These are phyloP conservation scores for Escallonia herrerae DNA, from an alignment of 129 eudicot genomes.

Conservation along the genomic window DNA sequence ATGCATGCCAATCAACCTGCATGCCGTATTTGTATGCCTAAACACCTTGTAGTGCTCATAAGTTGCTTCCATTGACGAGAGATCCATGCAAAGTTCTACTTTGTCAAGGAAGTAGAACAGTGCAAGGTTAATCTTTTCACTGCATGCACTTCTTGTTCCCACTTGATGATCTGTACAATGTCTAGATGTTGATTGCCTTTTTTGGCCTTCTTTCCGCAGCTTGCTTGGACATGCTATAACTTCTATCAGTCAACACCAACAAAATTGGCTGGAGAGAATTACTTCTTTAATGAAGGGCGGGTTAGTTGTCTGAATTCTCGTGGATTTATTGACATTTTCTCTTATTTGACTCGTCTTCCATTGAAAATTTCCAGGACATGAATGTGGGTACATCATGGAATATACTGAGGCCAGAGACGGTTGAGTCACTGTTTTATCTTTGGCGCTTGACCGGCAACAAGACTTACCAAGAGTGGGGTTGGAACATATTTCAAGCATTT, in stretches of 20 bases:
- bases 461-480: slow-evolving; percentile 99
- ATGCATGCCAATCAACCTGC: no score
- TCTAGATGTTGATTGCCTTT: slow-evolving; percentile 9
- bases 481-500: slow-evolving; percentile 98
- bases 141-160: neutral
- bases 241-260: slow-evolving; percentile 97
- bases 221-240: slow-evolving; percentile 99
- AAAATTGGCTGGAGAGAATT: slow-evolving; percentile 97
- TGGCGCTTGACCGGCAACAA: slow-evolving; percentile 98
- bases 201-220: slow-evolving; percentile 43
- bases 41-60: neutral
- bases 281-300: slow-evolving; percentile 86
- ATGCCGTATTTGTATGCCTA: neutral
- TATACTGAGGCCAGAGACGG: slow-evolving; percentile 97
- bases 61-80: neutral
- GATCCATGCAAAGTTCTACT: neutral
- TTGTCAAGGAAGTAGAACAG: neutral
- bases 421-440: slow-evolving; percentile 89
- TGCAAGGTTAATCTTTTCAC: neutral
- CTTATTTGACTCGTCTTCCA: neutral
- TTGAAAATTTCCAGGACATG: slow-evolving; percentile 67
- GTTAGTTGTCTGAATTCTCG: slow-evolving; percentile 27
- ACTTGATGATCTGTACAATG: neutral
- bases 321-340: neutral
- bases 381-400: slow-evolving; percentile 99